Conservation (phyloP, 495 filamentous ascomycete genomes). For the Daldinia caldariorum region DNA sequence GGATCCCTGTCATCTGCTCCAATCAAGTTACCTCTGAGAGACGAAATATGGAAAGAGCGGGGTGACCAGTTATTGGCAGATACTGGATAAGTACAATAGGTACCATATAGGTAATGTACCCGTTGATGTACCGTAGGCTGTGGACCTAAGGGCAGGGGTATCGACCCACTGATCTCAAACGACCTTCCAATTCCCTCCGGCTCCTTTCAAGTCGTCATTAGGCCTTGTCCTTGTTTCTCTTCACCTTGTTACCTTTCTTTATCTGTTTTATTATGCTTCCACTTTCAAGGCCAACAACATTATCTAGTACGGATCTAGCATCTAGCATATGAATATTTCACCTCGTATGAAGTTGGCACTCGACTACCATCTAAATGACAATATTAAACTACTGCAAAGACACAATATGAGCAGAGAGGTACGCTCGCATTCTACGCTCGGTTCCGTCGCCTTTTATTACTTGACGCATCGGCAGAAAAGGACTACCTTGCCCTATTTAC, state of each 20-base stretch:
- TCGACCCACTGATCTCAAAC: slow-evolving; percentile 38
- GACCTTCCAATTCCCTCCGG: slow-evolving; percentile 23
- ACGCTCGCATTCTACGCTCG: background rate
- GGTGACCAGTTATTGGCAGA: background rate
- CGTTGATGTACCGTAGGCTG: too few species aligned
- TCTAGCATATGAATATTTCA: background rate
- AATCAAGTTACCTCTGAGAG: slow-evolving; percentile 10
- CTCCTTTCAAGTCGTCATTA: slow-evolving; percentile 37
- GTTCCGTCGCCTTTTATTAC: slow-evolving; percentile 33
- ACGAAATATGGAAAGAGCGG: background rate
- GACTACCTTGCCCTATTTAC: slow-evolving; percentile 35
- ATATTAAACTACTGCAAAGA: background rate
- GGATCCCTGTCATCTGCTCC: slow-evolving; percentile 4
- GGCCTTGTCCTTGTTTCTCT: too few species aligned
- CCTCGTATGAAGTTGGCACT: background rate
- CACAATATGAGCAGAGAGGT: background rate
- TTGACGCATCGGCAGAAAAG: slow-evolving; percentile 40
- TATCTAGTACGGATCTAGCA: background rate
- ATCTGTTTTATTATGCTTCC: background rate
- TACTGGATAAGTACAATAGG: too few species aligned
- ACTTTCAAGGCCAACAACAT: background rate
- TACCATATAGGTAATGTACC: too few species aligned
- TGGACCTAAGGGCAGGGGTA: background rate
- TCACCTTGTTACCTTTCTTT: too few species aligned
- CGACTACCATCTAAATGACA: background rate